Percentiles rank a stretch among this genome's conserved stretches.
Evolutionary conservation across 768 basidiomycete species (phyloP).

Genomic region (Trametes punicea): DNA sequence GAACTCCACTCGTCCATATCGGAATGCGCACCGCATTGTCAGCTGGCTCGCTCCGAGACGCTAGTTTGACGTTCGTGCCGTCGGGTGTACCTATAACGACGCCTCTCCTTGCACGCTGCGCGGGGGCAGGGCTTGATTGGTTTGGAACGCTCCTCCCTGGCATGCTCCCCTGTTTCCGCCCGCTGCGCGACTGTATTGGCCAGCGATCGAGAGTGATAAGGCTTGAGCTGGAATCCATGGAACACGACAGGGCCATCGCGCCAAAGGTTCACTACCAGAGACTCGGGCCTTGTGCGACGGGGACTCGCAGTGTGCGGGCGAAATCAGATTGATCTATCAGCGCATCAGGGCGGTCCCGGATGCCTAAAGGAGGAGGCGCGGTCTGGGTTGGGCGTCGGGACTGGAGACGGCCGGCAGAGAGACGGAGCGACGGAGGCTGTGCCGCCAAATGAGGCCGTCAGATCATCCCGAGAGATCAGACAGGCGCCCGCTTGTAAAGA

Average conservation of each 20-base stretch:
- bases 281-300: background rate
- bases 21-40: background rate
- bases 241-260: background rate
- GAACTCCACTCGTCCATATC: background rate
- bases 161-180: background rate
- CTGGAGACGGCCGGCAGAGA: constrained; percentile 3
- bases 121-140: background rate
- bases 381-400: constrained; percentile 5
- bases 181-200: background rate
- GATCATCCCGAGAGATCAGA: background rate
- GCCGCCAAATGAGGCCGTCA: constrained; percentile 1
- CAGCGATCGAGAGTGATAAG: background rate
- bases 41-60: constrained; percentile 6
- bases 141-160: background rate
- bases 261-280: background rate
- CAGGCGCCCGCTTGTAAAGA: background rate
- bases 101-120: background rate
- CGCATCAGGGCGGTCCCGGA: constrained; percentile 6
- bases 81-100: constrained; percentile 10
- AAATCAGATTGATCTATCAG: constrained; percentile 7
- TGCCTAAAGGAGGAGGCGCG: background rate
- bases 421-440: constrained; percentile 5
- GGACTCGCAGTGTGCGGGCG: background rate
- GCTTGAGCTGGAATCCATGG: background rate
- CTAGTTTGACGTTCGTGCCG: constrained; percentile 15